phyloP scores from a whole-genome alignment of 2,329 filamentous ascomycete species.

The Penicillium italicum region DNA sequence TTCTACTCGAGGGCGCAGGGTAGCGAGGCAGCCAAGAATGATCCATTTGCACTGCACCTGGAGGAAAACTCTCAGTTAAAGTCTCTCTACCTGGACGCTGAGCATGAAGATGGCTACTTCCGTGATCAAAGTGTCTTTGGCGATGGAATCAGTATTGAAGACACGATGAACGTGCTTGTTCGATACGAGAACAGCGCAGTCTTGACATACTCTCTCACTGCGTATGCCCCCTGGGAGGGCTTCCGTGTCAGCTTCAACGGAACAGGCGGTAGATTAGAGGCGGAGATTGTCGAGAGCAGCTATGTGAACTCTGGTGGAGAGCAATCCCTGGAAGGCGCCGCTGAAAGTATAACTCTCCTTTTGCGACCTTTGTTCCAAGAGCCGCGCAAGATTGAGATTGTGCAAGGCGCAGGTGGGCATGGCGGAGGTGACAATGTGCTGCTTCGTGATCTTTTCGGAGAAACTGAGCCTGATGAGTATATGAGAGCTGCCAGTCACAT shows the following conservation, averaged over 20 bases:
- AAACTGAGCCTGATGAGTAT: constrained; percentile 44
- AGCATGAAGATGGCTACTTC: constrained; percentile 61
- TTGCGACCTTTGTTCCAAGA: constrained; percentile 56
- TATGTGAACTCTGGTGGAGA: constrained; percentile 54
- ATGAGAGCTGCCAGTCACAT: constrained; percentile 57
- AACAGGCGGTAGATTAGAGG: constrained; percentile 56
- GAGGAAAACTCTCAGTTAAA: constrained; percentile 53
- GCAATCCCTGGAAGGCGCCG: constrained; percentile 41
- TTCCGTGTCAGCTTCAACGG: constrained; percentile 39
- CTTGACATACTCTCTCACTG: constrained; percentile 53
- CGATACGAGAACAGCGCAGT: constrained; percentile 56
- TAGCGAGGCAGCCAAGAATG: constrained; percentile 49
- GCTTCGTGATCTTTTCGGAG: constrained; percentile 57
- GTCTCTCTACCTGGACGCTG: constrained; percentile 59
- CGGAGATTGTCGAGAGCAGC: constrained; percentile 62
- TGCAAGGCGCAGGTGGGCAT: constrained; percentile 52
- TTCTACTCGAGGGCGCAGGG: constrained; percentile 54
- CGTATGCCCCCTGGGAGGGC: constrained; percentile 56
- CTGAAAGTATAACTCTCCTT: constrained; percentile 28
- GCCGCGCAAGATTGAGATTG: constrained; percentile 54
- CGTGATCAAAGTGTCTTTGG: constrained; percentile 62
- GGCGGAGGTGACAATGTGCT: constrained; percentile 59
- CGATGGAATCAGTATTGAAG: constrained; percentile 62
- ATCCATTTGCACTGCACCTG: constrained; percentile 59
- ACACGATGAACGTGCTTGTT: constrained; percentile 61